Conservation (phyloP, 495 filamentous ascomycete genomes). For the Hypoxylon trugodes region DNA sequence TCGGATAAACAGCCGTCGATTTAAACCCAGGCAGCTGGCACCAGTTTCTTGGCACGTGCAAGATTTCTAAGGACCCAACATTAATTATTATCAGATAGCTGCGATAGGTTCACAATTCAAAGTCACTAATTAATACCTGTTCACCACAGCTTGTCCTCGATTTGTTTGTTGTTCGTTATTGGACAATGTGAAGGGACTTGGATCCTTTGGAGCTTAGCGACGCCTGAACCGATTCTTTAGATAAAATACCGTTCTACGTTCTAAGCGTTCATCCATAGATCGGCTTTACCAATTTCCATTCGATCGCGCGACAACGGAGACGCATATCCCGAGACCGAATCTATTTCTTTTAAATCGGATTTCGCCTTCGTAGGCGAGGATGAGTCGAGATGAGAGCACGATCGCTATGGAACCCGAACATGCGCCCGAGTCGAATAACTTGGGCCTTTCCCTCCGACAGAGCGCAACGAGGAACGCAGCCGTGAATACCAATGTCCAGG, state of each 20-base stretch:
- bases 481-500: constrained; percentile 20
- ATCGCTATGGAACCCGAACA: constrained; percentile 48
- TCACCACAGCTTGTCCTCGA: constrained; percentile 19
- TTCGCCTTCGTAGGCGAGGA: constrained; percentile 46
- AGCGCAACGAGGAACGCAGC: constrained; percentile 20
- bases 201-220: constrained; percentile 9
- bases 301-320: background rate
- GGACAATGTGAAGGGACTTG: constrained; percentile 22
- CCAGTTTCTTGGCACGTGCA: constrained; percentile 28
- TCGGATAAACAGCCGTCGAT: constrained; percentile 34
- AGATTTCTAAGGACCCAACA: constrained; percentile 10
- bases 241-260: constrained; percentile 2
- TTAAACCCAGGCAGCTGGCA: constrained; percentile 22
- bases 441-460: constrained; percentile 17
- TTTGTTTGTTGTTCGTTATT: constrained; percentile 16
- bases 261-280: background rate
- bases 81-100: constrained; percentile 9
- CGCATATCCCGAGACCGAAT: background rate
- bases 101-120: background rate
- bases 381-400: constrained; percentile 55
- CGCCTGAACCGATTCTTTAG: constrained; percentile 3
- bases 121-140: background rate
- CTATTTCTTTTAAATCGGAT: constrained; percentile 3
- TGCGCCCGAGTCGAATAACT: constrained; percentile 31
- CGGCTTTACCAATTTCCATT: constrained; percentile 1